phyloP scores from a whole-genome alignment of 1,139 yeast species.

The Candida neerlandica region DNA sequence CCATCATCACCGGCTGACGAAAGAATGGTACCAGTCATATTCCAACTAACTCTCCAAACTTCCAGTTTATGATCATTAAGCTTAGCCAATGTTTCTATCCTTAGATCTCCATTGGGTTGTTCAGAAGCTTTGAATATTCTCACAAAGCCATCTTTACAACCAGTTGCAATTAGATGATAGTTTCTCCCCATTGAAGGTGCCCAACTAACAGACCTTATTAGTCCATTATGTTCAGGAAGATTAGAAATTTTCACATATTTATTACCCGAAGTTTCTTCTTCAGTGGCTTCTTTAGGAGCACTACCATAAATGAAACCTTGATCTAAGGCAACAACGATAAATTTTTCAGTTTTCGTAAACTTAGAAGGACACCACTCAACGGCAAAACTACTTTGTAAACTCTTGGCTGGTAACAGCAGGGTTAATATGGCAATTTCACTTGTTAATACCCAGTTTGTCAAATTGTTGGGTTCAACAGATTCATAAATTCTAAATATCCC shows the following conservation, averaged over 20 bases:
- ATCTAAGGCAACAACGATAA: slow-evolving; percentile 85
- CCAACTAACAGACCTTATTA: slow-evolving; percentile 91
- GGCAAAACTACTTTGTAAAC: slow-evolving; percentile 83
- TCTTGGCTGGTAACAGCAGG: slow-evolving; percentile 66
- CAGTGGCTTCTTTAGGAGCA: slow-evolving; percentile 11
- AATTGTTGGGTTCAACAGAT: slow-evolving; percentile 83
- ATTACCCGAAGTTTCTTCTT: slow-evolving; percentile 16
- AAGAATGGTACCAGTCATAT: slow-evolving; percentile 86
- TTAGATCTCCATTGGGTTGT: slow-evolving; percentile 33
- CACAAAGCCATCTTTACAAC: slow-evolving; percentile 91
- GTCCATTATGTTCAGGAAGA: slow-evolving; percentile 78
- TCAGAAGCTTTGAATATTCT: slow-evolving; percentile 76
- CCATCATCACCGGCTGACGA: slow-evolving; percentile 98
- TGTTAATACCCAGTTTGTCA: slow-evolving; percentile 78
- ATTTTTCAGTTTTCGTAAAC: slow-evolving; percentile 69
- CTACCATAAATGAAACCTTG: slow-evolving; percentile 76
- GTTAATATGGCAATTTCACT: slow-evolving; percentile 71
- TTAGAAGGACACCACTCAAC: slow-evolving; percentile 94
- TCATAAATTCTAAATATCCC: slow-evolving; percentile 87
- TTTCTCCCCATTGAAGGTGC: slow-evolving; percentile 96
- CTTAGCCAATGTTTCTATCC: slow-evolving; percentile 40
- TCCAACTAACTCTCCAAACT: slow-evolving; percentile 97
- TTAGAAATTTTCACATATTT: slow-evolving; percentile 39
- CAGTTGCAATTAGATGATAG: slow-evolving; percentile 89
- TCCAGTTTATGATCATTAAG: slow-evolving; percentile 79